Percentiles rank a stretch among this genome's conserved stretches.
phyloP scores from a whole-genome alignment of 2,329 filamentous ascomycete species.

The Dactylellina haptotyla region DNA sequence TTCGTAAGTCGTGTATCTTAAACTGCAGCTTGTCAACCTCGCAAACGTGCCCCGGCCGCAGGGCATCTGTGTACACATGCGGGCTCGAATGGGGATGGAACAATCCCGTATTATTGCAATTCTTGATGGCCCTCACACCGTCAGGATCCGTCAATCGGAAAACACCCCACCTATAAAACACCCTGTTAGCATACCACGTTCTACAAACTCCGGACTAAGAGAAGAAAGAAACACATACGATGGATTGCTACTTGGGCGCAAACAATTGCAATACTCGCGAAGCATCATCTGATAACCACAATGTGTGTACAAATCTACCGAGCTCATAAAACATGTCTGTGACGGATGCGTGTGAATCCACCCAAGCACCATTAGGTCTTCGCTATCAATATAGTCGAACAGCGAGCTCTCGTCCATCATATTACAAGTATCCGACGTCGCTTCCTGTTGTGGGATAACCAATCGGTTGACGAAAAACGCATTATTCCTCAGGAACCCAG shows the following conservation, averaged over 20 bases:
- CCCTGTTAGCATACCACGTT: slow-evolving; percentile 51
- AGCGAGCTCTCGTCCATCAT: slow-evolving; percentile 85
- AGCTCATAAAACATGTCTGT: slow-evolving; percentile 98
- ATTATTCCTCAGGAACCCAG: slow-evolving; percentile 89
- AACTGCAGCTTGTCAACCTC: slow-evolving; percentile 69
- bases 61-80: slow-evolving; percentile 62
- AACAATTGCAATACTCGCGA: slow-evolving; percentile 91
- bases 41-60: slow-evolving; percentile 69
- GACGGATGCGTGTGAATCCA: slow-evolving; percentile 99
- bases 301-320: slow-evolving; percentile 90
- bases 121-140: slow-evolving; percentile 83
- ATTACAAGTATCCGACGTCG: slow-evolving; percentile 93
- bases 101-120: slow-evolving; percentile 78
- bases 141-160: slow-evolving; percentile 95
- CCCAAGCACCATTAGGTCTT: slow-evolving; percentile 85
- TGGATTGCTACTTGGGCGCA: slow-evolving; percentile 85
- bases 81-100: slow-evolving; percentile 79
- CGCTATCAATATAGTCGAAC: slow-evolving; percentile 86
- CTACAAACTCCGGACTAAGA: background rate
- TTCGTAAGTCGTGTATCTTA: slow-evolving; percentile 73
- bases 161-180: slow-evolving; percentile 77
- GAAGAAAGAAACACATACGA: slow-evolving; percentile 68
- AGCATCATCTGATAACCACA: slow-evolving; percentile 96
- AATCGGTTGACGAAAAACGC: slow-evolving; percentile 90
- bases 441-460: slow-evolving; percentile 88